Base-by-base conservation (phyloP, 208 protist species). In the Novymonas esmeraldas region DNA sequence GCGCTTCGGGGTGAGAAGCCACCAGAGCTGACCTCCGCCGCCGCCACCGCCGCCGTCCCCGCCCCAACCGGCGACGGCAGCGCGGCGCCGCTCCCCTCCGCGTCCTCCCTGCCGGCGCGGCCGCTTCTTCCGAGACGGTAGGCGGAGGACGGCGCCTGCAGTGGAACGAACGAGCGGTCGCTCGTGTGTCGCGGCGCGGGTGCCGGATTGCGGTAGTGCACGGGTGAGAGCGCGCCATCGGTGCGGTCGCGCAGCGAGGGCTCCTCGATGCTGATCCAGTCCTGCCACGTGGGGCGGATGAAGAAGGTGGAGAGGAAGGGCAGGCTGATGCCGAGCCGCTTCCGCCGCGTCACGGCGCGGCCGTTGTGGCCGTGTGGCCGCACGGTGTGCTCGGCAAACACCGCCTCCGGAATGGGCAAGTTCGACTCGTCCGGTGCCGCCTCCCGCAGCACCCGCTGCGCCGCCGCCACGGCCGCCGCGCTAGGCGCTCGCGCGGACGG, bases 211-310 rank as follows among this genome's bases (percentile, higher is more conserved):
- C 34, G 34, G 70, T 56, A 49, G 51, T 75, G 76, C 45, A 54
- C 46, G 3, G 77, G 48, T 7, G 61, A 54, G 16, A 85, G 66
- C 2, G 84, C 71, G 42, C 77, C 72, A 4, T 78, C 73, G 26
- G 69, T 68, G 46, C 70, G 70, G 51, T 90, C 73, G 20, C 73
- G 70, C 46, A 75, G 64, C n/a, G 82, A 76, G n/a, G 33, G 39
- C 73, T 95, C 89, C 75, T 95, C 89, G 38, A 95, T 78, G 31
- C 69, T 78, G 49, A 82, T 65, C 85, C 78, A 92, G 55, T 81
- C 82, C 0, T 61, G 63, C 65, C 69, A 84, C 20, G 63, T 71
- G 0, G 85, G 85, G n/a, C 71, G 34, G 18, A 64, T 7, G 22
- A 87, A 84, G 52, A 95, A 79, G 38, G 89, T 79, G 24, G 85